A percentile compares a stretch with the other conserved stretches of the same genome.
phyloP scores from a whole-genome alignment of 768 basidiomycete species.

The Pulveroboletus sp. region DNA sequence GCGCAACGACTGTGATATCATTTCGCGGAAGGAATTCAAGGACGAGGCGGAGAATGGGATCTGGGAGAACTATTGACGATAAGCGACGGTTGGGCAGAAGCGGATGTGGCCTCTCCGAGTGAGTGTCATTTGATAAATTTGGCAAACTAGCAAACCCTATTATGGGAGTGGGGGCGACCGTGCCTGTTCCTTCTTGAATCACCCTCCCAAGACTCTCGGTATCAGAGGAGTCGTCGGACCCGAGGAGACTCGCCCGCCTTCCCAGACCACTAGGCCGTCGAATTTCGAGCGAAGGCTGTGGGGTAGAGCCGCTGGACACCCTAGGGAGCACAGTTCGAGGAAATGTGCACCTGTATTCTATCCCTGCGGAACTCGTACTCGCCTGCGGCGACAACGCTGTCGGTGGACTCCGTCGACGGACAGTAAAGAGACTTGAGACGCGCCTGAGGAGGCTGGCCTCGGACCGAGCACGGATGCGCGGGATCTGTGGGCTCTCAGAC shows the following conservation, averaged over 20 bases:
- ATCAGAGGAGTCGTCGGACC: constrained; percentile 11
- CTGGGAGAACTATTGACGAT: constrained; percentile 10
- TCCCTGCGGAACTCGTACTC: constrained; percentile 1
- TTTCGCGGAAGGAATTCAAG: constrained; percentile 18
- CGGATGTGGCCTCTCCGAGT: not conserved
- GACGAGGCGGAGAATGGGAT: constrained; percentile 16
- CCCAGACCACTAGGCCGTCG: constrained; percentile 30
- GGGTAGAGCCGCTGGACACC: constrained; percentile 19
- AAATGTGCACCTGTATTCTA: constrained; percentile 17
- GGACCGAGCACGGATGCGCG: constrained; percentile 21
- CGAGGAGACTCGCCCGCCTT: constrained; percentile 26
- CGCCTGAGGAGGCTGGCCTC: constrained; percentile 26
- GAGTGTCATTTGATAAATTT: constrained; percentile 15
- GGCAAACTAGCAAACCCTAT: constrained; percentile 17
- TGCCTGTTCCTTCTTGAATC: not conserved
- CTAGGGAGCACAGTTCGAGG: constrained; percentile 15
- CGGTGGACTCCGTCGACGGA: constrained; percentile 18
- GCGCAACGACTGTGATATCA: constrained; percentile 19
- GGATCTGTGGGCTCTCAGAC: constrained; percentile 4
- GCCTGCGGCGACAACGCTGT: constrained; percentile 12
- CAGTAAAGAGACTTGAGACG: constrained; percentile 25
- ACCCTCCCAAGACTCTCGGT: constrained; percentile 4
- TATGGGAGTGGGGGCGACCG: not conserved
- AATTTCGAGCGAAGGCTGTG: constrained; percentile 28
- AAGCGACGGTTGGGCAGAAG: not conserved